Evolutionary conservation across 495 filamentous ascomycete species (phyloP), one percentile per base, ranked within the genome.

Genomic region (Geopyxis carbonaria): DNA sequence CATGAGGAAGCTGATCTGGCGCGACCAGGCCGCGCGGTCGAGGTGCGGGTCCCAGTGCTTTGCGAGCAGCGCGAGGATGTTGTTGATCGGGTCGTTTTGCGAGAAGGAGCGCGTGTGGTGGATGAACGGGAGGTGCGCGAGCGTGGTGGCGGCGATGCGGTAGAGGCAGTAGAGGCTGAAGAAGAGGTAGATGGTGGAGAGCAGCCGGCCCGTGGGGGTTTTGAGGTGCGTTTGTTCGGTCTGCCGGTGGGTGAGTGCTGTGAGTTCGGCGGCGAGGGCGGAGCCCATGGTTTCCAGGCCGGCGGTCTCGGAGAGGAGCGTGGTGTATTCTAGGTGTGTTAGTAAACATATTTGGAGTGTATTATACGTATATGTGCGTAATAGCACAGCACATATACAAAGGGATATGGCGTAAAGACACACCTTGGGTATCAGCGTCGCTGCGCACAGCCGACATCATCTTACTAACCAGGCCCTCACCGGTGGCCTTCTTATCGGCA

Each of bases 121-220:
- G 86, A 85, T 93, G 63, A 75, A 71, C 34, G 84, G 92, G 38
- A 69, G 95, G 38, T 95, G 91, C 86, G 62, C 42, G 1, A 71
- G 77, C 38, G 68, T 80, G 11, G 78, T 83, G 31, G 76, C 72
- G 22, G 72, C 47, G 46, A 85, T 72, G 36, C 78, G 75, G 58
- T 82, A 85, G 39, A 80, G 56, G 64, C 75, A 89, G 61, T 80
- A 86, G 44, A 75, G 14, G 39, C 73, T 70, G 60, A 89, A 87
- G 19, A 61, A 56, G 52, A 77, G 78, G 34, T 67, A 71, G 29
- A 63, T 47, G 11, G 58, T 35, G 10, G 69, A 59, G 15, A 79
- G 46, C 14, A 78, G 45, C 31, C 68, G 66, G 9, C 80, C 80
- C 16, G 69, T 53, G 4, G 63, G 46, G 3, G 78, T 82, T 22